Evolutionary conservation across 148 eudicot species (phyloP).

Genomic region (Camellia lanceoleosa): DNA sequence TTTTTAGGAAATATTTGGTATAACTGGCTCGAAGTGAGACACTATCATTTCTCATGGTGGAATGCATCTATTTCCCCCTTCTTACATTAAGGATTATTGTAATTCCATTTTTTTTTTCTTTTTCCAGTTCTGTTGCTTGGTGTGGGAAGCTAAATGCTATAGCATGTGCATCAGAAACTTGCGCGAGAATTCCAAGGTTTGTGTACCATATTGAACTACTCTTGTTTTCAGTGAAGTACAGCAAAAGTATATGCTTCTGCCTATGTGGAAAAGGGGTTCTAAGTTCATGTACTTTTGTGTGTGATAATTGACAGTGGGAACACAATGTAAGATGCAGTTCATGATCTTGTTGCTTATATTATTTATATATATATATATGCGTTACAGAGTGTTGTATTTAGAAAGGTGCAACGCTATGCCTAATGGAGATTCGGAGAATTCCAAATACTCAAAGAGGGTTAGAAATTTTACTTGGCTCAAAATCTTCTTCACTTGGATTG

Average conservation of each 20-base stretch:
- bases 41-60: neutral
- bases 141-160: constrained; percentile 96
- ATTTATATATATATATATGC: neutral
- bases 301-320: neutral
- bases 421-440: too few relatives aligned
- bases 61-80: constrained; percentile 7
- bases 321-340: neutral
- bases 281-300: neutral
- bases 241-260: too few relatives aligned
- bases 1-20: too few relatives aligned
- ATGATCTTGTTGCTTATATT: neutral
- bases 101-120: constrained; percentile 7
- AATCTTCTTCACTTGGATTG: too few relatives aligned
- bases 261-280: too few relatives aligned
- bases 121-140: constrained; percentile 92
- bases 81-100: neutral
- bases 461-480: too few relatives aligned
- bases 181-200: constrained; percentile 99
- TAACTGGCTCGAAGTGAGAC: too few relatives aligned
- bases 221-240: neutral
- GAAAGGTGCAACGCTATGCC: neutral
- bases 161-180: constrained; percentile 98
- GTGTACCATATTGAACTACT: constrained; percentile 10
- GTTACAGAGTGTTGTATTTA: neutral
- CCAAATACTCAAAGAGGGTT: too few relatives aligned